These are phyloP conservation scores for Trametes elegans DNA, from an alignment of 768 basidiomycete genomes.

Conservation along the genomic window DNA sequence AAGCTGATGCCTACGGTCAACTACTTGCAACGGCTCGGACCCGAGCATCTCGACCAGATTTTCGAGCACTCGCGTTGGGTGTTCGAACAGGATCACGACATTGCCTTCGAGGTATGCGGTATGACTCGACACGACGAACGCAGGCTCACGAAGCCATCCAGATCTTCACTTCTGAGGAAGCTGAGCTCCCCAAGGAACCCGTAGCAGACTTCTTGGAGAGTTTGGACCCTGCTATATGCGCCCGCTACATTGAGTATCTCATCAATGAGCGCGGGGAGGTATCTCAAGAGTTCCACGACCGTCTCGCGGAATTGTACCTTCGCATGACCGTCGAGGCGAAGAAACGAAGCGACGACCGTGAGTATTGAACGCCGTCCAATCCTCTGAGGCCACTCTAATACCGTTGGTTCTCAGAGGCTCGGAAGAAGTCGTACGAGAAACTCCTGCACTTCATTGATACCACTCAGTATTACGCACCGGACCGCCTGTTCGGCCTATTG, in stretches of 20 bases:
- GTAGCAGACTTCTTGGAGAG: constrained; percentile 79
- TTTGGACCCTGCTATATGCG: constrained; percentile 65
- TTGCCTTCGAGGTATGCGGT: constrained; percentile 68
- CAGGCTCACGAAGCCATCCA: constrained; percentile 28
- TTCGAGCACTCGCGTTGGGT: constrained; percentile 85
- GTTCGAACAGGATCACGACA: constrained; percentile 66
- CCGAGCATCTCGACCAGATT: constrained; percentile 76
- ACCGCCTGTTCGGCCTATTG: constrained; percentile 79
- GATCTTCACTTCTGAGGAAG: constrained; percentile 97
- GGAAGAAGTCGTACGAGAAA: constrained; percentile 56
- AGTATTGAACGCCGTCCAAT: constrained; percentile 21
- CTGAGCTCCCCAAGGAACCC: constrained; percentile 75
- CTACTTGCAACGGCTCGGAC: constrained; percentile 89
- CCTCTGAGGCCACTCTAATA: neutral
- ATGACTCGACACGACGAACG: neutral
- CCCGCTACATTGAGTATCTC: constrained; percentile 82
- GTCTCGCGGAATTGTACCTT: constrained; percentile 85
- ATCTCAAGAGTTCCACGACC: constrained; percentile 74
- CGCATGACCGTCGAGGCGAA: constrained; percentile 59
- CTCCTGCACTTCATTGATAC: constrained; percentile 75
- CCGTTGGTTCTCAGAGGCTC: constrained; percentile 38
- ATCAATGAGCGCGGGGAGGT: constrained; percentile 73
- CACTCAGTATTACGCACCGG: constrained; percentile 68
- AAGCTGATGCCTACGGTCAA: constrained; percentile 80
- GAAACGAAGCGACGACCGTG: constrained; percentile 58